Evolutionary conservation across 345 rosid species (phyloP).

Genomic region (Adansonia digitata): DNA sequence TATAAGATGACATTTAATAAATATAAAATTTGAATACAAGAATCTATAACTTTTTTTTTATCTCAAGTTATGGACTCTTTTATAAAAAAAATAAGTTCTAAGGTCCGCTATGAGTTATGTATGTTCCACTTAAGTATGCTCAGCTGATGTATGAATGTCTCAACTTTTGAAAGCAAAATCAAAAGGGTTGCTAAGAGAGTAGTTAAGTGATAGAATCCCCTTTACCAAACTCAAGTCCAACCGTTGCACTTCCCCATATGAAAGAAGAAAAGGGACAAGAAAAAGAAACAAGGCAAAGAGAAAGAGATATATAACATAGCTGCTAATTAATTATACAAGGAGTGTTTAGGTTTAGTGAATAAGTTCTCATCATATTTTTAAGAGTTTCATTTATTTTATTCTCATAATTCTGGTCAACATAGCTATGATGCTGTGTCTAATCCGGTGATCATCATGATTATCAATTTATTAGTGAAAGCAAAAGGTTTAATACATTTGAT

Average conservation of each 20-base stretch:
- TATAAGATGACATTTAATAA: too few relatives aligned
- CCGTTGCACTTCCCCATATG: background rate
- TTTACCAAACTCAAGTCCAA: background rate
- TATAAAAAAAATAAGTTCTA: too few relatives aligned
- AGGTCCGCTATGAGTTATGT: background rate
- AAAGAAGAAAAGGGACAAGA: too few relatives aligned
- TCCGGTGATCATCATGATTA: constrained; percentile 22
- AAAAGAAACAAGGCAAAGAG: too few relatives aligned
- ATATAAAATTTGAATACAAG: too few relatives aligned
- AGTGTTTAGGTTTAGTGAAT: constrained; percentile 4
- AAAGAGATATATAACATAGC: background rate
- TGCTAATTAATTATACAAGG: background rate
- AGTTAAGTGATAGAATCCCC: background rate
- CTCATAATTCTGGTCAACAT: constrained; percentile 16
- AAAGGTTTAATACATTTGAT: constrained; percentile 11
- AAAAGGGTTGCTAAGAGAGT: background rate
- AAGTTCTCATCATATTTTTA: constrained; percentile 1
- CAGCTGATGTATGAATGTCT: background rate
- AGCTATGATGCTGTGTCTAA: constrained; percentile 1
- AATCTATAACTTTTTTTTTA: too few relatives aligned
- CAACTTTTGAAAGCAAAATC: constrained; percentile 8
- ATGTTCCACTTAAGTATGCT: background rate
- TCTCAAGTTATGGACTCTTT: too few relatives aligned
- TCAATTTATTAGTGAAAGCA: constrained; percentile 5
- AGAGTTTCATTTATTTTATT: constrained; percentile 21